Evolutionary conservation across 2,329 filamentous ascomycete genomes (phyloP), one percentile per base, ranked within the genome.

Genomic region (Fusarium subtropicale): DNA sequence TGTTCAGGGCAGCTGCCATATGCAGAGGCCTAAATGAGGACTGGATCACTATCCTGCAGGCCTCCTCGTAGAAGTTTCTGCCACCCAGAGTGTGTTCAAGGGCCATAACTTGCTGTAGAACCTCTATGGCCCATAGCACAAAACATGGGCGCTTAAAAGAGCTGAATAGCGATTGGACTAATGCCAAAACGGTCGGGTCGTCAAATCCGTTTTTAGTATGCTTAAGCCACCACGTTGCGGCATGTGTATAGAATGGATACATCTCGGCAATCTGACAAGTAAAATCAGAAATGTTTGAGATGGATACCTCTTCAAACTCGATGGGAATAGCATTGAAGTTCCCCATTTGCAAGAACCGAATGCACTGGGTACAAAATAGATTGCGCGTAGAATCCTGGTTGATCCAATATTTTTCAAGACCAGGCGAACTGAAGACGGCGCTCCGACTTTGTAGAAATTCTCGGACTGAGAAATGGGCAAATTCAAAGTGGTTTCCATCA

Each of bases 381-480:
- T 11, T 3, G 5, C 24, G 12, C 0, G 30, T 47, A 0, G 13
- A 9, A 0, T 2, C 0, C 1, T 7, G 9, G 0, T 54, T 9
- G 3, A 68, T 11, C 20, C 16, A 11, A 22, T 62, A 71, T 1
- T 46, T 31, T 3, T 18, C 16, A 2, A 71, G 18, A 0, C 24
- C 46, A 1, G 20, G 6, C 1, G 15, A 15, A 7, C 38, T 15
- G 2, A 6, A 39, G 0, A 60, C 12, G 1, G 28, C 52, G 1
- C 5, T 18, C 38, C 50, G 6, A 15, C 57, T 28, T 20, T 51
- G 26, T 3, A 71, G 52, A 15, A 59, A 72, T 4, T 72, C 69
- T 10, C 46, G 41, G 4, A 72, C 69, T 1, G 69, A 57, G 31
- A 72, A 72, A 2, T 72, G 69, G 0, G 69, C 66, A 36, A 63